Percentiles rank a stretch among this genome's conserved stretches.
These are phyloP conservation scores for Anethum foeniculum DNA, from an alignment of 140 eudicot genomes.

Conservation along the genomic window DNA sequence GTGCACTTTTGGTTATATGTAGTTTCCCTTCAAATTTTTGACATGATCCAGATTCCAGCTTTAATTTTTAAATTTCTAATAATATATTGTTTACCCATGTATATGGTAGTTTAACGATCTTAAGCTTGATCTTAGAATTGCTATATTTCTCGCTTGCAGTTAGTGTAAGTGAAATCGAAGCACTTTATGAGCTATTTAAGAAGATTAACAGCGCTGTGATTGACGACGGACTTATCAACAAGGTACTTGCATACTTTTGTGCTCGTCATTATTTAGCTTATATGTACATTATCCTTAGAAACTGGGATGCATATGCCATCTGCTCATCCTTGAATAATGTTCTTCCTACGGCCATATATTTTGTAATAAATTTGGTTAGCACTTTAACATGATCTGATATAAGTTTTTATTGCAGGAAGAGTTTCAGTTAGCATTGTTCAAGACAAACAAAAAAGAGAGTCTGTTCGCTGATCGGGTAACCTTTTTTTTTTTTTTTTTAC, in stretches of 20 bases:
- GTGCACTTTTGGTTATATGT: no score
- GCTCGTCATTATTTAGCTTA: no score
- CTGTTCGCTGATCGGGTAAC: slow-evolving; percentile 87
- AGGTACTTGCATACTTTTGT: slow-evolving; percentile 55
- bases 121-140: neutral
- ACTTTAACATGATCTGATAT: no score
- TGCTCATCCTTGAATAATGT: neutral
- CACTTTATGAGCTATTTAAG: slow-evolving; percentile 83
- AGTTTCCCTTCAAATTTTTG: no score
- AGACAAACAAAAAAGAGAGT: slow-evolving; percentile 93
- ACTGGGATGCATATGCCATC: slow-evolving; percentile 9
- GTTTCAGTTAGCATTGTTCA: slow-evolving; percentile 84
- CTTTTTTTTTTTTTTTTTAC: no score
- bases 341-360: no score
- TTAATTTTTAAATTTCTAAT: no score
- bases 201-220: slow-evolving; percentile 89
- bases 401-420: no score
- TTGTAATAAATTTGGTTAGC: no score
- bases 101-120: no score
- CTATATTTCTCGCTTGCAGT: slow-evolving; percentile 42
- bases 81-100: neutral
- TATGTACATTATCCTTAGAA: neutral
- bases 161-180: slow-evolving; percentile 94
- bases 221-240: slow-evolving; percentile 82
- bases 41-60: no score